Conservation (phyloP, 2,329 filamentous ascomycete genomes). For the Magnaporthales sp. region DNA sequence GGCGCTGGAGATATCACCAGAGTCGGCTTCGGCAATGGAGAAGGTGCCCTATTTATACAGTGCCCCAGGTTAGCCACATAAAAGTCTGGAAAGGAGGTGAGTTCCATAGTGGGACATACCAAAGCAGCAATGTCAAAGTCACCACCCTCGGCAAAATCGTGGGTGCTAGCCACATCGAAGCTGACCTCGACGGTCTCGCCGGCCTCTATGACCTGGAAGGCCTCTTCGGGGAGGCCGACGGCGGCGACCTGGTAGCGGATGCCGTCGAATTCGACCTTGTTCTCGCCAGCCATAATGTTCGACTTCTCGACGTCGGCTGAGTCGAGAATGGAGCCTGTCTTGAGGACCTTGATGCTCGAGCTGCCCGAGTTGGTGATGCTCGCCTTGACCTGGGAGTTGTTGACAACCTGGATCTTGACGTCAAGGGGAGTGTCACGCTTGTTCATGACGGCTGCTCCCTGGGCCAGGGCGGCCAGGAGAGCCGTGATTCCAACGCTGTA, state of each 20-base stretch:
- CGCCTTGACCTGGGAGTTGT: conserved; percentile 45
- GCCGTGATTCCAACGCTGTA: conserved; percentile 20
- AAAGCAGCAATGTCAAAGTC: conserved; percentile 45
- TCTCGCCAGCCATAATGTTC: conserved; percentile 24
- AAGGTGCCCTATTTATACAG: conserved; percentile 36
- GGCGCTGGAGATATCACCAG: conserved; percentile 43
- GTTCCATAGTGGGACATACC: not conserved
- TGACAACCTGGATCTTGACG: conserved; percentile 36
- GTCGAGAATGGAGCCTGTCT: conserved; percentile 44
- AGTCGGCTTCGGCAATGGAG: conserved; percentile 41
- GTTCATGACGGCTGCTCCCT: conserved; percentile 21
- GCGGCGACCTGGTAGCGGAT: conserved; percentile 41
- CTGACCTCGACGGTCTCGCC: conserved; percentile 41
- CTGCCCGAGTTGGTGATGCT: conserved; percentile 43
- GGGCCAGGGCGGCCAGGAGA: conserved; percentile 25
- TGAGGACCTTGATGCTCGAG: conserved; percentile 40
- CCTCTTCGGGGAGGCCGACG: conserved; percentile 31
- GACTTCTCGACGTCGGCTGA: conserved; percentile 44
- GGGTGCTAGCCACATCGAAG: conserved; percentile 47
- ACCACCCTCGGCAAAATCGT: conserved; percentile 42
- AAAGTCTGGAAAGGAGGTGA: not conserved
- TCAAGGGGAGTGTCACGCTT: conserved; percentile 32
- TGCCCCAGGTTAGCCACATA: not conserved
- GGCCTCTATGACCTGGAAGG: conserved; percentile 40
- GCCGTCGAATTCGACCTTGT: conserved; percentile 41